Evolutionary conservation across 352 stramenopile species (phyloP).

Genomic region (Globisporangium paroecandrum): DNA sequence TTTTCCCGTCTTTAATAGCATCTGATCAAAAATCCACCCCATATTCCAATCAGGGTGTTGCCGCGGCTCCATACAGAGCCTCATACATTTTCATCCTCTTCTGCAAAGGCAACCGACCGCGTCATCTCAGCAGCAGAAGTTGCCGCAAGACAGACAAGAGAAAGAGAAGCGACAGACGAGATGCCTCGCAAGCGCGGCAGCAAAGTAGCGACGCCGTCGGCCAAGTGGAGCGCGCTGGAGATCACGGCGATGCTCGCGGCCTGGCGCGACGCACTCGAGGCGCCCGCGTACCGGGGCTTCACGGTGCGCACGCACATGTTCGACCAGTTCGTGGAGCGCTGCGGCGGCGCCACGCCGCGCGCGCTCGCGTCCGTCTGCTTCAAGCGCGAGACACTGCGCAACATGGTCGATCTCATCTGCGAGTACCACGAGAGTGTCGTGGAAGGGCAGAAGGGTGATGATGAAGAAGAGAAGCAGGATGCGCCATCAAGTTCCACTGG

Average conservation of each 20-base stretch:
- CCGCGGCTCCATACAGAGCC: neutral
- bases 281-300: conserved; percentile 1
- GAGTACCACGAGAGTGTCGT: neutral
- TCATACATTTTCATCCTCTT: neutral
- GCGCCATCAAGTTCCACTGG: neutral
- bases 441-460: neutral
- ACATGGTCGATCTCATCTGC: conserved; percentile 4
- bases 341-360: neutral
- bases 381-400: conserved; percentile 1
- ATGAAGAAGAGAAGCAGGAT: neutral
- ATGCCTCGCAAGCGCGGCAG: neutral
- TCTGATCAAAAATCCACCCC: neutral
- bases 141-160: neutral
- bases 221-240: conserved; percentile 7
- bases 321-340: conserved; percentile 7
- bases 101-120: neutral
- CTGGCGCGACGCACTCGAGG: conserved; percentile 13
- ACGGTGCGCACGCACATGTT: conserved; percentile 1
- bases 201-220: neutral
- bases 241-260: conserved; percentile 1
- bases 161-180: neutral
- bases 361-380: neutral
- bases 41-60: neutral
- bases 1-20: neutral
- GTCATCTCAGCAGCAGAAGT: neutral